Conservation (phyloP, 2,329 filamentous ascomycete genomes). For the Bimuria novae-zelandiae region DNA sequence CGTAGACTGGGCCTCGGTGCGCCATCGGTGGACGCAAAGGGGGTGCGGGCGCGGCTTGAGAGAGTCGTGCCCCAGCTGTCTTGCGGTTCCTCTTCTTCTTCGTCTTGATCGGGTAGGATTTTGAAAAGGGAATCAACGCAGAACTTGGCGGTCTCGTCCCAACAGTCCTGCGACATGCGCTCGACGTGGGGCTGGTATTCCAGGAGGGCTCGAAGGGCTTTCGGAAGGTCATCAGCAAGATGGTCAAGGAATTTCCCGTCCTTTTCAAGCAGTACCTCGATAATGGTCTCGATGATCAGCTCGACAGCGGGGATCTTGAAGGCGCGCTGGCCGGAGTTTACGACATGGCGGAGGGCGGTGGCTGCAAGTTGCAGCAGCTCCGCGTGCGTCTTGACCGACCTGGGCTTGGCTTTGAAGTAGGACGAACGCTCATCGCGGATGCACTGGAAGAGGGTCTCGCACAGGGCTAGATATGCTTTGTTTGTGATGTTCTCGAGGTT, state of each 20-base stretch:
- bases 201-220: constrained; percentile 71
- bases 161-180: constrained; percentile 70
- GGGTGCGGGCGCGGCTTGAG: constrained; percentile 38
- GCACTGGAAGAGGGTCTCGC: constrained; percentile 77
- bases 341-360: constrained; percentile 70
- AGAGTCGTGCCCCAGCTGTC: constrained; percentile 37
- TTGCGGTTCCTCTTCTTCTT: constrained; percentile 25
- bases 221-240: constrained; percentile 77
- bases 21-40: constrained; percentile 33
- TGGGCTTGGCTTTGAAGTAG: constrained; percentile 57
- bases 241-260: constrained; percentile 69
- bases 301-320: constrained; percentile 79
- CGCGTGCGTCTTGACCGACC: constrained; percentile 26
- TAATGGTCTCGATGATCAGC: constrained; percentile 79
- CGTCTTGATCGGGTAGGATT: constrained; percentile 30
- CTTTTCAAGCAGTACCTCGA: constrained; percentile 68
- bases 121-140: constrained; percentile 65
- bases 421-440: constrained; percentile 68
- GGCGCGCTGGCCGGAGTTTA: constrained; percentile 69
- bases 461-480: constrained; percentile 78
- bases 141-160: constrained; percentile 73
- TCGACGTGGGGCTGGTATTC: constrained; percentile 78
- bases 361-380: constrained; percentile 70
- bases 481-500: constrained; percentile 63
- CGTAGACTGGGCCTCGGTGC: constrained; percentile 33